Evolutionary conservation across 2,329 filamentous ascomycete genomes (phyloP).

Genomic region (Neofusicoccum sp.): DNA sequence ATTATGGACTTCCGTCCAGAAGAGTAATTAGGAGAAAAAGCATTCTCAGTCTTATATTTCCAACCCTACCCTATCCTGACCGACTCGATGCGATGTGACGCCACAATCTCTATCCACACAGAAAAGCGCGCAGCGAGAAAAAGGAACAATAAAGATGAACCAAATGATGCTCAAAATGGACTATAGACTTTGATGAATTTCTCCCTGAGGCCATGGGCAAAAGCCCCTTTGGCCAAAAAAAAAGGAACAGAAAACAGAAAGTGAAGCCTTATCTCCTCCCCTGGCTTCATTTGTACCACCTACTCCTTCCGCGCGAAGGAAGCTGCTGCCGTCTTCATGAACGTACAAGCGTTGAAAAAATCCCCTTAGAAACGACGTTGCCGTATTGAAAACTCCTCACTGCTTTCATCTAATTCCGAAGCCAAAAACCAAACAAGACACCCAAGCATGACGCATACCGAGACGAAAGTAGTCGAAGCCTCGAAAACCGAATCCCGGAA

Average conservation of each 20-base stretch:
- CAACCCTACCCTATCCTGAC: too few species aligned
- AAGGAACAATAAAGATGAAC: background rate
- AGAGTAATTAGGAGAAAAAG: too few species aligned
- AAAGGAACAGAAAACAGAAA: background rate
- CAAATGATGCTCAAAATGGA: background rate
- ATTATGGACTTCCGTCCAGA: too few species aligned
- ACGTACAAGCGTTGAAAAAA: background rate
- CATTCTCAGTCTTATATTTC: too few species aligned
- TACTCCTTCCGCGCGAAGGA: background rate
- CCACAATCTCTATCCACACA: background rate
- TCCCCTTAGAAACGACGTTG: too few species aligned
- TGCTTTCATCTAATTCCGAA: constrained; percentile 4
- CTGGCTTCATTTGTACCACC: background rate
- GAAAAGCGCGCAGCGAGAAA: background rate
- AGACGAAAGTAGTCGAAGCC: background rate
- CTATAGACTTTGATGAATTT: background rate
- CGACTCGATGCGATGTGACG: too few species aligned
- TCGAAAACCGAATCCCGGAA: background rate
- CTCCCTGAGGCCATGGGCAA: background rate
- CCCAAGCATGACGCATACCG: background rate
- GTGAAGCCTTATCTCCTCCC: background rate
- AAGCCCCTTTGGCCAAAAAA: background rate
- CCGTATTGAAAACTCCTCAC: background rate
- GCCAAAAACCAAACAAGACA: background rate
- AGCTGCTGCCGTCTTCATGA: background rate